Conservation (phyloP, 2,329 filamentous ascomycete genomes). For the Knufia petricola region DNA sequence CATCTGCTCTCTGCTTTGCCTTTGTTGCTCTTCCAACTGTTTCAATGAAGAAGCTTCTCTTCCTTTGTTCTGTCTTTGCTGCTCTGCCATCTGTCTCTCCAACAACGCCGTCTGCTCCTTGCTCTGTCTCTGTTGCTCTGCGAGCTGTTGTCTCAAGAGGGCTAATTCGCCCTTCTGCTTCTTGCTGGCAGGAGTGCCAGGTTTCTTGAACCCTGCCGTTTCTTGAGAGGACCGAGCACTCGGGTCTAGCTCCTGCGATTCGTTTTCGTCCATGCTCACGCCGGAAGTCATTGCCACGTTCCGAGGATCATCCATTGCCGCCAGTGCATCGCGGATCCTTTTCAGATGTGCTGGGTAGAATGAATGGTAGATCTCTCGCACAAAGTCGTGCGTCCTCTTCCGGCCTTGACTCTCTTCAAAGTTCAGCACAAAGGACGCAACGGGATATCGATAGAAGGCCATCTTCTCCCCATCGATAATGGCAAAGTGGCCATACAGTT, state of each 20-base stretch:
- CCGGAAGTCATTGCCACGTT: background rate
- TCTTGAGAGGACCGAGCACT: background rate
- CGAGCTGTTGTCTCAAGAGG: background rate
- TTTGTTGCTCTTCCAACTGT: too few relatives aligned
- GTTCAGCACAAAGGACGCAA: slow-evolving; percentile 4
- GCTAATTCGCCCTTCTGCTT: slow-evolving; percentile 5
- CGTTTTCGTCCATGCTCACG: slow-evolving; percentile 5
- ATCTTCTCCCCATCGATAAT: slow-evolving; percentile 1
- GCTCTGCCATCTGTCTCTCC: too few relatives aligned
- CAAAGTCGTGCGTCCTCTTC: slow-evolving; percentile 10
- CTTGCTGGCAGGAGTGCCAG: slow-evolving; percentile 3
- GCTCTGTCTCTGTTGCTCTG: too few relatives aligned
- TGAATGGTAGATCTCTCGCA: slow-evolving; percentile 9
- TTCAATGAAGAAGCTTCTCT: too few relatives aligned
- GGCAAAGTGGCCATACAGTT: slow-evolving; percentile 1
- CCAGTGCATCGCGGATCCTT: slow-evolving; percentile 8
- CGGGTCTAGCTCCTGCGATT: slow-evolving; percentile 5
- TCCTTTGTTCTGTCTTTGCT: too few relatives aligned
- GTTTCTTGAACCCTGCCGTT: background rate
- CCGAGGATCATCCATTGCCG: slow-evolving; percentile 2
- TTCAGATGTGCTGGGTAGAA: slow-evolving; percentile 10
- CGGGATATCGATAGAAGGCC: slow-evolving; percentile 6
- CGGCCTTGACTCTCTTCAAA: background rate
- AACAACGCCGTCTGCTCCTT: too few relatives aligned
- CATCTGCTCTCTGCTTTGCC: too few relatives aligned